phyloP scores from a whole-genome alignment of 1,284 basidiomycete genomes.

The Cryptococcus jaspeensis region DNA sequence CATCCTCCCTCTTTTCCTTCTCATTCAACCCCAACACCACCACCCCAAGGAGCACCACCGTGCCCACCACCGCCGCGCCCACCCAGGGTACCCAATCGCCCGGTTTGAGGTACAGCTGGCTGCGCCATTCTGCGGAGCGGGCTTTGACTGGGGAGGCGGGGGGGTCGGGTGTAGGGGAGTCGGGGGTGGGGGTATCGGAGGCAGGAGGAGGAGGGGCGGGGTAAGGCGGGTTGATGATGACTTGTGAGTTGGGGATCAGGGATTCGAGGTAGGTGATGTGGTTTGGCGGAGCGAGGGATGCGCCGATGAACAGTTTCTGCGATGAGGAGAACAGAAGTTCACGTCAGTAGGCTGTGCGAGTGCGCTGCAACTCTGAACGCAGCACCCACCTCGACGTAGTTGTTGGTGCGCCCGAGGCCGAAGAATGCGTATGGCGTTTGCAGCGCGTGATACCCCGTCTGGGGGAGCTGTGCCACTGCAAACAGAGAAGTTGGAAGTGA shows the following conservation, averaged over 20 bases:
- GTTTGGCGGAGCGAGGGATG: constrained; percentile 64
- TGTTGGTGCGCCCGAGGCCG: constrained; percentile 97
- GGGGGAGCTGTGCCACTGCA: constrained; percentile 84
- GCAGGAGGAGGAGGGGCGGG: constrained; percentile 35
- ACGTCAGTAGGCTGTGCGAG: background rate
- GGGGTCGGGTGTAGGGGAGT: constrained; percentile 33
- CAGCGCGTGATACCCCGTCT: constrained; percentile 85
- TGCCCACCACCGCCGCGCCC: constrained; percentile 74
- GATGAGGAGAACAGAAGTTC: background rate
- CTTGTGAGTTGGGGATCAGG: constrained; percentile 94
- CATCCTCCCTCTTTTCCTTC: constrained; percentile 93
- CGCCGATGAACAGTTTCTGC: constrained; percentile 81
- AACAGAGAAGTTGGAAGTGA: background rate
- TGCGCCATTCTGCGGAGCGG: constrained; percentile 65
- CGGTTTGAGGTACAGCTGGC: constrained; percentile 86
- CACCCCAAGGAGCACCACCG: constrained; percentile 69
- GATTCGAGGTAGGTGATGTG: constrained; percentile 92
- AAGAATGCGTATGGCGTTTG: constrained; percentile 92
- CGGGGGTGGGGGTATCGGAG: background rate
- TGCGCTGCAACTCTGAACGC: background rate
- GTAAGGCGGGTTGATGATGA: constrained; percentile 83
- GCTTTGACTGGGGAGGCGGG: constrained; percentile 18
- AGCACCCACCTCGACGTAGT: constrained; percentile 78
- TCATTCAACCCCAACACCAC: constrained; percentile 86
- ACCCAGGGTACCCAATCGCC: constrained; percentile 99